Percentiles rank a stretch among this genome's conserved stretches.
Evolutionary conservation across 148 eudicot genomes (phyloP).

Genomic region (Diospyros lotus): DNA sequence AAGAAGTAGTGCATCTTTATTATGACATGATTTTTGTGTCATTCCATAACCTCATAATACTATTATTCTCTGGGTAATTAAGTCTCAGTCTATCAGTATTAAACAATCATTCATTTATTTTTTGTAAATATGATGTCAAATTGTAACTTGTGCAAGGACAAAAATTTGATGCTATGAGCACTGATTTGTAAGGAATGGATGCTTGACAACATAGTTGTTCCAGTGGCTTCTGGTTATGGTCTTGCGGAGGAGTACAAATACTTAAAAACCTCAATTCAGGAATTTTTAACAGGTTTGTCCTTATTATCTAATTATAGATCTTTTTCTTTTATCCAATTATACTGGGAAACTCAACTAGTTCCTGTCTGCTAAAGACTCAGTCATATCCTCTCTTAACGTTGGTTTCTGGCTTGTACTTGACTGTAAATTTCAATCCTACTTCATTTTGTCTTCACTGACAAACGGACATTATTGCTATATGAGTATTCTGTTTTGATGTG

Average conservation of each 20-base stretch:
- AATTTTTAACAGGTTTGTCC: constrained; percentile 64
- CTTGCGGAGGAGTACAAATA: constrained; percentile 71
- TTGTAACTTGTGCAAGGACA: neutral
- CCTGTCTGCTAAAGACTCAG: neutral
- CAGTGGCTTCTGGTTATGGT: constrained; percentile 66
- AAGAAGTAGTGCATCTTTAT: neutral
- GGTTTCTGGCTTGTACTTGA: neutral
- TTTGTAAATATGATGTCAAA: neutral
- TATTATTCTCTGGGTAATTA: neutral
- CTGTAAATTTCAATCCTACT: neutral
- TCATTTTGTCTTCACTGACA: neutral
- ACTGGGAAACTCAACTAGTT: neutral
- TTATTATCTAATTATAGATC: neutral
- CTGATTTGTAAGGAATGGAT: constrained; percentile 60
- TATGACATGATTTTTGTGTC: neutral
- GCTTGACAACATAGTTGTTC: constrained; percentile 81
- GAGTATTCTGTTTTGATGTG: neutral
- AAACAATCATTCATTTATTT: neutral
- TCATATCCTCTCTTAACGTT: neutral
- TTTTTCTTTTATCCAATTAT: neutral
- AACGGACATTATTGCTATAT: neutral
- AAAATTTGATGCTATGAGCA: neutral
- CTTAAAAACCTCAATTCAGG: constrained; percentile 77
- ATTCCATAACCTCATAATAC: constrained; percentile 5
- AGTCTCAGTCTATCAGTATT: neutral